Conservation (phyloP, 2,329 filamentous ascomycete genomes). For the Penicillium aurantiogriseum region DNA sequence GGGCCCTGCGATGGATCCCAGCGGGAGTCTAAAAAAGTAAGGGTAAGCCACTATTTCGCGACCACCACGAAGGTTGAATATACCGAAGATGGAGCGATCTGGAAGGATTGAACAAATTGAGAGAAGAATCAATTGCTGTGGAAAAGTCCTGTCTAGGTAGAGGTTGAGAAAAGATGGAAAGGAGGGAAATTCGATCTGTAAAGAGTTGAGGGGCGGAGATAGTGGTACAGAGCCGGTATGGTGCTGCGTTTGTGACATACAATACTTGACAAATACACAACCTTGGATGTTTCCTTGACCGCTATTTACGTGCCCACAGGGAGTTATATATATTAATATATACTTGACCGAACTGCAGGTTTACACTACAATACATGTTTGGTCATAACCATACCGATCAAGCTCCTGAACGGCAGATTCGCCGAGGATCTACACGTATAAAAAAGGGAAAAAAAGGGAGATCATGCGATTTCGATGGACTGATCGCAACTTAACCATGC, state of each 20-base stretch:
- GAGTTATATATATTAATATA: neutral
- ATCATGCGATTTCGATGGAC: conserved; percentile 9
- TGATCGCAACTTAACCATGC: neutral
- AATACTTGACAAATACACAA: conserved; percentile 1
- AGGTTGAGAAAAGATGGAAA: conserved; percentile 7
- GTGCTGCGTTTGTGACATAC: conserved; percentile 1
- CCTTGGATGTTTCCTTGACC: neutral
- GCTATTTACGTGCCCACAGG: neutral
- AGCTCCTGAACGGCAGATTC: conserved; percentile 7
- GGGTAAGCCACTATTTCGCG: conserved; percentile 9
- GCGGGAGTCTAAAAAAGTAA: conserved; percentile 22
- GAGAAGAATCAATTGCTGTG: conserved; percentile 7
- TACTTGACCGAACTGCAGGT: neutral
- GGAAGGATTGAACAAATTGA: conserved; percentile 11
- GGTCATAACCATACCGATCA: conserved; percentile 2
- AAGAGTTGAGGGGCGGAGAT: conserved; percentile 21
- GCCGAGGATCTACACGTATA: conserved; percentile 9
- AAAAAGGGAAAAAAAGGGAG: conserved; percentile 4
- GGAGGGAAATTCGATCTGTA: conserved; percentile 24
- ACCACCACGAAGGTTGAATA: conserved; percentile 1
- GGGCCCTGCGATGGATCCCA: conserved; percentile 24
- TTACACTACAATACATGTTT: neutral
- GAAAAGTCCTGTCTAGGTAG: neutral
- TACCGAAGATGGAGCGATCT: conserved; percentile 5
- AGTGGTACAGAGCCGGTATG: conserved; percentile 9